Conservation (phyloP, 2,329 filamentous ascomycete species). For the Neonectria hederae region DNA sequence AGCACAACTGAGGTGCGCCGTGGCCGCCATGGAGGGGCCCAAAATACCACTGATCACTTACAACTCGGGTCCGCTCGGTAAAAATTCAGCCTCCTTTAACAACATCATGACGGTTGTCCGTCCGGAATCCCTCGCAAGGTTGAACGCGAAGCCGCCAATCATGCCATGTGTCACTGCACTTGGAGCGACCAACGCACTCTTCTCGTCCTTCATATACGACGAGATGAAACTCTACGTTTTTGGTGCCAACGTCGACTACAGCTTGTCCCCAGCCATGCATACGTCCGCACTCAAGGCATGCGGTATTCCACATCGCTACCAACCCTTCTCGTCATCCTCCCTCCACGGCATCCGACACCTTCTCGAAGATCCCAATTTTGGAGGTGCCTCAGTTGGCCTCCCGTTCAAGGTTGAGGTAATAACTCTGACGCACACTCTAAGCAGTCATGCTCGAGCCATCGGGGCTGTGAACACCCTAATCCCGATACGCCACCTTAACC, state of each 20-base stretch:
- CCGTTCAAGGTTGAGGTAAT: constrained; percentile 82
- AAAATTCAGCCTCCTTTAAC: constrained; percentile 74
- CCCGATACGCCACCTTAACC: constrained; percentile 70
- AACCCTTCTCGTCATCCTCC: constrained; percentile 69
- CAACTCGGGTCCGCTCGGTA: constrained; percentile 70
- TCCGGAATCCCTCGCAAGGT: constrained; percentile 48
- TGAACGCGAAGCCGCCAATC: constrained; percentile 36
- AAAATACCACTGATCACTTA: constrained; percentile 68
- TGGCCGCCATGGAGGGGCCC: constrained; percentile 53
- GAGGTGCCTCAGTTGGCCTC: constrained; percentile 75
- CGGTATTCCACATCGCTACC: constrained; percentile 75
- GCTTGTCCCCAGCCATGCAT: constrained; percentile 81
- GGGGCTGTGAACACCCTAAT: constrained; percentile 81
- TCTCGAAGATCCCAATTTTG: constrained; percentile 73
- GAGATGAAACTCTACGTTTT: constrained; percentile 78
- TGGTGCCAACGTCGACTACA: constrained; percentile 77
- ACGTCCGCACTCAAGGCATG: constrained; percentile 73
- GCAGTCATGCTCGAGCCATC: constrained; percentile 77
- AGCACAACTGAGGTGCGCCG: constrained; percentile 61
- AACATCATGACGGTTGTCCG: constrained; percentile 68
- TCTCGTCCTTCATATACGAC: constrained; percentile 72
- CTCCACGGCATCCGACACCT: constrained; percentile 71
- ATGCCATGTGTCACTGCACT: constrained; percentile 62
- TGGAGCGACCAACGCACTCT: constrained; percentile 72
- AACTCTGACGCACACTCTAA: constrained; percentile 73